Conservation (phyloP, 768 basidiomycete species). For the Tricholoma hemisulphureum region DNA sequence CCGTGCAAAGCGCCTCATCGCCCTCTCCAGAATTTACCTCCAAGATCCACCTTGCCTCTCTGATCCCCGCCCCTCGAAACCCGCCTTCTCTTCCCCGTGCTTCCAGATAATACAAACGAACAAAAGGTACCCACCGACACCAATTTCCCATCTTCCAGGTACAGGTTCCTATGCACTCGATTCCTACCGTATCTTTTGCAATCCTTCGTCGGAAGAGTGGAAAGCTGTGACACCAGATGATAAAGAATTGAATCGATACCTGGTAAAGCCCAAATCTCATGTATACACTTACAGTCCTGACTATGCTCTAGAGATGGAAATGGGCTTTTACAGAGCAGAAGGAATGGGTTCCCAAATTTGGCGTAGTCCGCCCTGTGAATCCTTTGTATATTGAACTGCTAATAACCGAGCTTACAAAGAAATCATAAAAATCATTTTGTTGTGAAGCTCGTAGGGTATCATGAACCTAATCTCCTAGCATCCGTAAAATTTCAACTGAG, state of each 20-base stretch:
- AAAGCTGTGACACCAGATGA: constrained; percentile 59
- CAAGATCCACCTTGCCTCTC: constrained; percentile 37
- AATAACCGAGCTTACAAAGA: constrained; percentile 33
- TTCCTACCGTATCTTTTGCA: constrained; percentile 72
- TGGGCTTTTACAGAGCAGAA: constrained; percentile 60
- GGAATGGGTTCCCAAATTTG: constrained; percentile 48
- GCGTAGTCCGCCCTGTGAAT: constrained; percentile 38
- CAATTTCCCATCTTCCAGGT: constrained; percentile 60
- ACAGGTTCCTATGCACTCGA: constrained; percentile 72
- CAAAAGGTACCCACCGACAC: constrained; percentile 43
- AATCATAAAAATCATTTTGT: neutral
- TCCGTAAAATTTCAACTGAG: neutral
- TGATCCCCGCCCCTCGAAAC: constrained; percentile 33
- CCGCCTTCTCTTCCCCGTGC: constrained; percentile 8
- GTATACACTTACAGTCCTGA: neutral
- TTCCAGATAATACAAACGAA: constrained; percentile 16
- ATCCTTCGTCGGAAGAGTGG: constrained; percentile 51
- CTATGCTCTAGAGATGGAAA: constrained; percentile 56
- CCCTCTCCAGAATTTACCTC: constrained; percentile 52
- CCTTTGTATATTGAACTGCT: constrained; percentile 38
- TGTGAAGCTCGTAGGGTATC: neutral
- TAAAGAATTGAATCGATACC: constrained; percentile 66
- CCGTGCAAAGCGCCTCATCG: constrained; percentile 55
- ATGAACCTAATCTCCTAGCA: neutral
- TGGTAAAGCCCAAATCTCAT: constrained; percentile 43